Evolutionary conservation across 768 basidiomycete species (phyloP).

Genomic region (Gautieria morchelliformis): DNA sequence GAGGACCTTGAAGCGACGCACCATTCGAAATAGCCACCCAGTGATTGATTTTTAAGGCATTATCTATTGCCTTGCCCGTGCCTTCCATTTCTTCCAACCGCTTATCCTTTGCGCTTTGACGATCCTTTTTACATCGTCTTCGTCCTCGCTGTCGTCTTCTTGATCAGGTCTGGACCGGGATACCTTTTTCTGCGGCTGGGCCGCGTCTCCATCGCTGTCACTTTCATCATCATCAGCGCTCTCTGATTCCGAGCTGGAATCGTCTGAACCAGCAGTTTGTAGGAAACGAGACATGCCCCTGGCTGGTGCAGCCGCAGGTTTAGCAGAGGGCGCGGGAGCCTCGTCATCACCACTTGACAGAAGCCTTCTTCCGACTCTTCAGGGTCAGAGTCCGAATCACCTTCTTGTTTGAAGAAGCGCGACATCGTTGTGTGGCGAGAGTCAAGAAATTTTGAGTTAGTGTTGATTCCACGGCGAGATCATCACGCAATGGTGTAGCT

Average conservation of each 20-base stretch:
- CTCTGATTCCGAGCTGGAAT: constrained; percentile 39
- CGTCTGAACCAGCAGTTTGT: constrained; percentile 43
- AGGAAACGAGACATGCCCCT: constrained; percentile 75
- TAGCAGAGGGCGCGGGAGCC: constrained; percentile 36
- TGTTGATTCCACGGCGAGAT: too few species aligned
- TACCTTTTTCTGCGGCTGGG: constrained; percentile 30
- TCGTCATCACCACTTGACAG: constrained; percentile 66
- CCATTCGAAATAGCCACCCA: constrained; percentile 90
- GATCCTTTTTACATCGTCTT: constrained; percentile 49
- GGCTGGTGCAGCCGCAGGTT: constrained; percentile 32
- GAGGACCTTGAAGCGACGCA: constrained; percentile 25
- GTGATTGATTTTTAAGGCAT: constrained; percentile 92
- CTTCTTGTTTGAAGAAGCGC: constrained; percentile 80
- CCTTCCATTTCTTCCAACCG: constrained; percentile 92
- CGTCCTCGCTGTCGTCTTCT: constrained; percentile 54
- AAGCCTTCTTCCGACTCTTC: constrained; percentile 51
- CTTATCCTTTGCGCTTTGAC: constrained; percentile 88
- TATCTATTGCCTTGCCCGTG: constrained; percentile 84
- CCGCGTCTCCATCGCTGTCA: constrained; percentile 32
- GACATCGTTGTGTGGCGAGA: constrained; percentile 43
- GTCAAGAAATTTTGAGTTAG: background rate
- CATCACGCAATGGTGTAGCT: too few species aligned
- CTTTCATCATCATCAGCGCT: constrained; percentile 49
- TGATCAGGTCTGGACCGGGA: constrained; percentile 24
- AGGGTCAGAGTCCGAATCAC: constrained; percentile 70